A percentile compares a stretch with the other conserved stretches of the same genome.
phyloP scores from a whole-genome alignment of 2,329 filamentous ascomycete species.

The Bipolaris gigantea region DNA sequence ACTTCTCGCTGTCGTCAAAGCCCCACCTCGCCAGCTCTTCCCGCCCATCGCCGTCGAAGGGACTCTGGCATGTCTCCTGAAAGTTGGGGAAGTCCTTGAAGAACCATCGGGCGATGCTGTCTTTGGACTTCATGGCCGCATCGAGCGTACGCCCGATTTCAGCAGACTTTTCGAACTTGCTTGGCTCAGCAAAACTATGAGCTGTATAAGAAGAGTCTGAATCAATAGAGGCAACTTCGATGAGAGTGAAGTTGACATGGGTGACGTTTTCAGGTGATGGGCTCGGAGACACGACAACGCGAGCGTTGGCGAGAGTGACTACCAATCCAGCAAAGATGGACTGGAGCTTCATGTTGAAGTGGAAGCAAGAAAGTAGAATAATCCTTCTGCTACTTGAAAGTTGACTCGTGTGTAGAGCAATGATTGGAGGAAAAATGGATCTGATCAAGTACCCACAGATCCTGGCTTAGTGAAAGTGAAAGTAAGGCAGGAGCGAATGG shows the following conservation, averaged over 20 bases:
- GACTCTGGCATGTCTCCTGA: constrained; percentile 6
- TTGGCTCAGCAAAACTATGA: neutral
- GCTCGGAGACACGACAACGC: neutral
- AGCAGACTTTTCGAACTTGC: constrained; percentile 6
- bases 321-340: neutral
- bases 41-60: constrained; percentile 9
- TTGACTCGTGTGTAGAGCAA: neutral
- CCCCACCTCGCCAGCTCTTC: constrained; percentile 14
- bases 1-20: constrained; percentile 8
- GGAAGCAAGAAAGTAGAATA: too few species aligned
- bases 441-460: neutral
- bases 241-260: neutral
- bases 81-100: constrained; percentile 12
- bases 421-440: neutral
- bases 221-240: neutral
- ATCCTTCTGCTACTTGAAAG: too few species aligned
- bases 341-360: constrained; percentile 3
- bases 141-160: constrained; percentile 6
- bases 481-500: neutral
- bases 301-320: neutral
- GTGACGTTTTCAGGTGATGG: neutral
- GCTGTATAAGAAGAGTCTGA: neutral
- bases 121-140: constrained; percentile 12
- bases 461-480: neutral
- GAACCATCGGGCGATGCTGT: constrained; percentile 12